Base-by-base conservation (phyloP, 2,329 filamentous ascomycete species). In the Arthroderma uncinatum region DNA sequence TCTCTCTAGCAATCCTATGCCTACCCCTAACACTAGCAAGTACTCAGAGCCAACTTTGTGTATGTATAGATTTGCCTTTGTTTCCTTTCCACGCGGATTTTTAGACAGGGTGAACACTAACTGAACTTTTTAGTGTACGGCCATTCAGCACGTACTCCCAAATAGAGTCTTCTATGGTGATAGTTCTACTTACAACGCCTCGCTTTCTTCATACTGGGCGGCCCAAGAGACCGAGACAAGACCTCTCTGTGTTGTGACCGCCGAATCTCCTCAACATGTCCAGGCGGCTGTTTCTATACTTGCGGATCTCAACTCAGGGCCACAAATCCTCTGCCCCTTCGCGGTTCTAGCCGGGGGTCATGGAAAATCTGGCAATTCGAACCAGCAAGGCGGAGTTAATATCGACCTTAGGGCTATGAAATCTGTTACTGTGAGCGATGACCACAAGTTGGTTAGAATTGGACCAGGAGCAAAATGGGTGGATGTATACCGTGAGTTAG, bases 321-420 rank as follows among this genome's bases (percentile, higher is more conserved):
- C 30, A 6, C 30, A 33, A 33, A 33, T 33, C 30, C 58, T 60
- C 5, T 73, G 71, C 56, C 67, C 78, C 4, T 79, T 84, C 50
- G 82, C 79, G 23, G 73, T 82, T 67, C 74, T 78, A 64, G 73
- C 75, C 7, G 79, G 78, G 4, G 75, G 74, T 0, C 75, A 77
- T 62, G 73, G 73, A 1, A 77, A 75, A 58, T 72, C 74, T 58
- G 73, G 73, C 33, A 77, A 75, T 58, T 71, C 73, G 3, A 76
- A 72, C 61, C 72, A 75, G 42, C 66, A 74, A 14, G 74, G 62
- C 40, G 71, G 71, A 6, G 63, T 74, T 40, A 69, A 64, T 8
- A 68, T 73, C 44, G 66, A 67, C 58, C 63, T 73, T 34, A 62
- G 61, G 7, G 61, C 64, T 9, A 61, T 74, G 58, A 66, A 70